Evolutionary conservation across 2,329 filamentous ascomycete species (phyloP), one percentile per base, ranked within the genome.

Genomic region (Zymoseptoria passerinii): DNA sequence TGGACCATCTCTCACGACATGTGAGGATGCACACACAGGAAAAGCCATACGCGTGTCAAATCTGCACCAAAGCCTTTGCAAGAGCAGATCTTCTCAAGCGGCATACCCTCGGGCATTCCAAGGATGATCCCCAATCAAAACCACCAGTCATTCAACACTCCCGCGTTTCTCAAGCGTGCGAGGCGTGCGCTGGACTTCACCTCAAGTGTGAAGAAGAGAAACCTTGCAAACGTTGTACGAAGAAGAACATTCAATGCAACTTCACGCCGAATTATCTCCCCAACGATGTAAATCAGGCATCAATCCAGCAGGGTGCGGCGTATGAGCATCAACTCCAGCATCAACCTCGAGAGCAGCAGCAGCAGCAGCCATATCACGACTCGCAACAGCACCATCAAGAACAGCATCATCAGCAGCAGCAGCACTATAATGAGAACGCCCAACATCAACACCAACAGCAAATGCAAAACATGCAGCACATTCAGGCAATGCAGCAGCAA

Each of bases 171-270:
- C 78, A 81, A 66, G 80, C 80, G 0, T 82, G 80, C 60, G 78
- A 78, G 58, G 73, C 77, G 4, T 81, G 80, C 61, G 79, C 80
- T 20, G 72, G 75, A 20, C 75, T 78, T 2, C 80, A 82, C 63
- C 70, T 82, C 19, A 78, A 79, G 64, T 82, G 80, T 61, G 78
- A 81, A 60, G 79, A 82, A 61, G 73, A 77, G 51, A 81, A 81
- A 68, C 80, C 80, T 7, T 82, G 80, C 65, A 77, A 73, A 61
- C 72, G 80, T 51, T 82, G 80, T 67, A 74, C 70, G 48, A 78
- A 78, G 63, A 80, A 78, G 62, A 74, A 74, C 62, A 74, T 81
- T 19, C 63, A 68, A 5, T 82, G 79, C 57, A 71, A 72, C 58
- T 72, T 68, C 56, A 67, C 68, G 8, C 29, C 65, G 10, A 65